These are phyloP conservation scores for Santalum album DNA, from an alignment of 164 flowering plant species.

Conservation along the genomic window DNA sequence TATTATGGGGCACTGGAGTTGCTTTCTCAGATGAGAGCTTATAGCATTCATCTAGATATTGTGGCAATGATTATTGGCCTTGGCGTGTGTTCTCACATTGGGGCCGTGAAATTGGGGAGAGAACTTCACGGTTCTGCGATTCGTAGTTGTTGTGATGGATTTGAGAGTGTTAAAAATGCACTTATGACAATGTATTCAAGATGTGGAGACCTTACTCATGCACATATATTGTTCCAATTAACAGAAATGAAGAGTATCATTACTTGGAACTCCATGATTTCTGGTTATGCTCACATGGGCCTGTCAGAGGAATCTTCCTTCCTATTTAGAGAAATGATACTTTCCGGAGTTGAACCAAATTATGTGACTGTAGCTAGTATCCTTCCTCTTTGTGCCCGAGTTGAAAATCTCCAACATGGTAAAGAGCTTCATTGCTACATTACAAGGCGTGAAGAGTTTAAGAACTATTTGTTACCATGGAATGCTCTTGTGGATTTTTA, in stretches of 20 bases:
- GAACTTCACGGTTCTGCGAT: conserved; percentile 45
- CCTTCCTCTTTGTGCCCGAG: conserved; percentile 52
- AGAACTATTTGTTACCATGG: conserved; percentile 37
- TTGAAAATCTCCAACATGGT: conserved; percentile 52
- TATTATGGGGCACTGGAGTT: conserved; percentile 29
- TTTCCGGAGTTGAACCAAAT: conserved; percentile 35
- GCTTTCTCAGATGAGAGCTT: conserved; percentile 32
- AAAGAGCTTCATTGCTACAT: conserved; percentile 59
- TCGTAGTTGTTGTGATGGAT: conserved; percentile 18
- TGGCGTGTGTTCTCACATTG: conserved; percentile 42
- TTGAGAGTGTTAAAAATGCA: conserved; percentile 33
- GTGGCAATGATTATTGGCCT: conserved; percentile 39
- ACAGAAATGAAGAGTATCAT: conserved; percentile 22
- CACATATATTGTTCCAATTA: conserved; percentile 28
- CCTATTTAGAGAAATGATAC: conserved; percentile 43
- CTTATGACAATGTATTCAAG: conserved; percentile 56
- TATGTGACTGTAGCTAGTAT: conserved; percentile 54
- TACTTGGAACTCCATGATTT: conserved; percentile 56
- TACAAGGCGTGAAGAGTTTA: conserved; percentile 21
- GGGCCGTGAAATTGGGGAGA: conserved; percentile 31
- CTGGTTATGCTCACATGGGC: conserved; percentile 38
- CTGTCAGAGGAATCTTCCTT: conserved; percentile 40
- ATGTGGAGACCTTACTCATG: conserved; percentile 34
- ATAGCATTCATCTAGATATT: conserved; percentile 24
- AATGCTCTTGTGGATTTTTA: conserved; percentile 63